Percentiles rank a stretch among this genome's conserved stretches.
These are phyloP conservation scores for Fusarium hostae DNA, from an alignment of 2,329 filamentous ascomycete genomes.

Conservation along the genomic window DNA sequence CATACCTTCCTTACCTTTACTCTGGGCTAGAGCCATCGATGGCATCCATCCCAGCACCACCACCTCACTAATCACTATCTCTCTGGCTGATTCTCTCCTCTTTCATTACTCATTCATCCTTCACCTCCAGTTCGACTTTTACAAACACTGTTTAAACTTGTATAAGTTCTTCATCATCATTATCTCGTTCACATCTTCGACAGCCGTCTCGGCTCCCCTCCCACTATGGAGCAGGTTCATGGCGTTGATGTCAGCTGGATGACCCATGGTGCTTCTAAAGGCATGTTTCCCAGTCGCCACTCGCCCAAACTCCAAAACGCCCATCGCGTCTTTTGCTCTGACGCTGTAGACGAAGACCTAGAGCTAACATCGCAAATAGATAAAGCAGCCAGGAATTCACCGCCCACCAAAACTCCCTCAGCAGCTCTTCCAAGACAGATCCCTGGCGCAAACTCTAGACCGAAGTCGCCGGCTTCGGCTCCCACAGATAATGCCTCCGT, in stretches of 20 bases:
- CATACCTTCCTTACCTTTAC: conserved; percentile 3
- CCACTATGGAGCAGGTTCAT: conserved; percentile 80
- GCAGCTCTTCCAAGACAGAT: conserved; percentile 49
- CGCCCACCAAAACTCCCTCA: conserved; percentile 41
- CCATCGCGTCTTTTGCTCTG: conserved; percentile 8
- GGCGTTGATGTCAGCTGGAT: conserved; percentile 92
- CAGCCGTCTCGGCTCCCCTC: conserved; percentile 26
- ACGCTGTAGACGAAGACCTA: background rate
- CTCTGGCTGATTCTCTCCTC: conserved; percentile 25
- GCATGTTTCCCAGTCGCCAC: conserved; percentile 60
- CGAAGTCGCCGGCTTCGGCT: conserved; percentile 45
- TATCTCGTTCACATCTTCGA: conserved; percentile 3
- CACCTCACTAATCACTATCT: conserved; percentile 27
- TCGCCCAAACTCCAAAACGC: conserved; percentile 26
- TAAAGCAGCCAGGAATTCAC: conserved; percentile 47
- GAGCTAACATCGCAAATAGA: conserved; percentile 39
- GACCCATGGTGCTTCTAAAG: conserved; percentile 82
- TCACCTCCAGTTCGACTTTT: conserved; percentile 2
- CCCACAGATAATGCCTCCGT: conserved; percentile 33
- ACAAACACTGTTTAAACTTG: conserved; percentile 2
- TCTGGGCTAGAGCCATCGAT: conserved; percentile 6
- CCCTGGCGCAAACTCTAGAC: conserved; percentile 44
- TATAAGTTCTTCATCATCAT: conserved; percentile 14
- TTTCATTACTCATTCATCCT: conserved; percentile 2
- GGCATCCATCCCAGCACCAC: conserved; percentile 19